A percentile compares a stretch with the other conserved stretches of the same genome.
Conservation (phyloP, 2,329 filamentous ascomycete species). For the Colletotrichum siamense region DNA sequence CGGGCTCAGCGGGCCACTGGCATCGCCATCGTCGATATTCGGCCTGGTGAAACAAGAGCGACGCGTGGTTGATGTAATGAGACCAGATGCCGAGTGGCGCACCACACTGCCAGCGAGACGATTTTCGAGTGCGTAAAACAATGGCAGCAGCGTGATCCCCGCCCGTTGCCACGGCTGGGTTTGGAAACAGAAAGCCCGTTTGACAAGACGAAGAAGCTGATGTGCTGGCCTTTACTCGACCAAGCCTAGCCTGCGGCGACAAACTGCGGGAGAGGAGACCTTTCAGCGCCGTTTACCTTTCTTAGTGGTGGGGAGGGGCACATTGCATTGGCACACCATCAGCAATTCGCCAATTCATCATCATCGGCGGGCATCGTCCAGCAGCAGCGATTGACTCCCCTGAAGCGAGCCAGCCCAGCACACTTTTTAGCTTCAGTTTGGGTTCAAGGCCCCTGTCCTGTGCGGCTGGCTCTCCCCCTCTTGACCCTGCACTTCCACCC, state of each 20-base stretch:
- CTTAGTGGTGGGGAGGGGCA: not conserved
- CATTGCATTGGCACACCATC: not conserved
- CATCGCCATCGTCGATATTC: not conserved
- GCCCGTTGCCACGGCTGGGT: not conserved
- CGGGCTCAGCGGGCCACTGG: not conserved
- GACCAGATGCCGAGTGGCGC: slow-evolving; percentile 8
- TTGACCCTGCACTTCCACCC: not conserved
- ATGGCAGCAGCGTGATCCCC: not conserved
- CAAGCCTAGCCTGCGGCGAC: slow-evolving; percentile 1
- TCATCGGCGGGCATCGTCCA: not conserved
- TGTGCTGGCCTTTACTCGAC: not conserved
- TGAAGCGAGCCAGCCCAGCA: slow-evolving; percentile 6
- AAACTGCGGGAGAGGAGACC: not conserved
- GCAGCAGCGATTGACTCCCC: slow-evolving; percentile 2
- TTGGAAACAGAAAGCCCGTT: slow-evolving; percentile 5
- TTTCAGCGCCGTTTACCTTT: not conserved
- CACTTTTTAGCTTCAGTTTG: not conserved
- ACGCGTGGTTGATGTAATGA: not conserved
- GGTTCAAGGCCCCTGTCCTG: slow-evolving; percentile 8
- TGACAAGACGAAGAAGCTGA: not conserved
- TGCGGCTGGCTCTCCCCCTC: slow-evolving; percentile 3
- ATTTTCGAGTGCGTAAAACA: not conserved
- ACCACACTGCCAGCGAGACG: not conserved
- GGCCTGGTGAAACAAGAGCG: not conserved
- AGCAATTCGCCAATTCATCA: slow-evolving; percentile 17